Percentiles rank a stretch among this genome's conserved stretches.
phyloP scores from a whole-genome alignment of 768 basidiomycete species.

The Gloeostereum incarnatum region DNA sequence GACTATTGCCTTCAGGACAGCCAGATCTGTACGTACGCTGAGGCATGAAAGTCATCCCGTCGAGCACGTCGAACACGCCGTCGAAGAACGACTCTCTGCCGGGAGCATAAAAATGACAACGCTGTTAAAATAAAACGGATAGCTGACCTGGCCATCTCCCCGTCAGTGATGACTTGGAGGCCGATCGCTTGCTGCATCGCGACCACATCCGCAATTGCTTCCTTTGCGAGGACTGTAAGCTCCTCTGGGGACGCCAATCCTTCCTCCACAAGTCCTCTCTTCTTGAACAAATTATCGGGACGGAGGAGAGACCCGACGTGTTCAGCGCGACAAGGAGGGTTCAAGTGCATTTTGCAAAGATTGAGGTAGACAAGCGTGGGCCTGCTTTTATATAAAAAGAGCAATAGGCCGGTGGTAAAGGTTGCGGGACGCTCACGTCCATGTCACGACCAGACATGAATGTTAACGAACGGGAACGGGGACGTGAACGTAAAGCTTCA shows the following conservation, averaged over 20 bases:
- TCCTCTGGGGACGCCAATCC: slow-evolving; percentile 31
- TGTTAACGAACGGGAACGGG: too few species aligned
- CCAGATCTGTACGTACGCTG: slow-evolving; percentile 25
- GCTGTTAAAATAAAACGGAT: slow-evolving; percentile 1
- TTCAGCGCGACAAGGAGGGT: slow-evolving; percentile 38
- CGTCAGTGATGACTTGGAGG: slow-evolving; percentile 54
- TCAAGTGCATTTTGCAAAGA: slow-evolving; percentile 20
- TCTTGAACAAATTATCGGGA: slow-evolving; percentile 36
- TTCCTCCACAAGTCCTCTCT: slow-evolving; percentile 33
- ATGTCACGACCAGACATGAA: too few species aligned
- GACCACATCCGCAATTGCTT: slow-evolving; percentile 42
- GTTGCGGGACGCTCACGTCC: too few species aligned
- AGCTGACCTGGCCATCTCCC: slow-evolving; percentile 36
- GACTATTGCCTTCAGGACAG: slow-evolving; percentile 7
- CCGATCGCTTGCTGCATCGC: slow-evolving; percentile 45
- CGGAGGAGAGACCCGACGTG: slow-evolving; percentile 58
- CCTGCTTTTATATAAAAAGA: too few species aligned
- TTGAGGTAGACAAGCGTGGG: too few species aligned
- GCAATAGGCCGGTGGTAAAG: too few species aligned
- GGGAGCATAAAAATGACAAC: not conserved
- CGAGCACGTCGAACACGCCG: slow-evolving; percentile 57
- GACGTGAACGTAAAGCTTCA: too few species aligned
- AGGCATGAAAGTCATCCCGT: slow-evolving; percentile 49
- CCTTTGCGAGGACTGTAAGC: slow-evolving; percentile 38
- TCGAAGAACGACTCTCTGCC: slow-evolving; percentile 49